Percentiles rank a stretch among this genome's conserved stretches.
These are phyloP conservation scores for Sporothrix schenckii DNA, from an alignment of 2,329 filamentous ascomycete species.

Conservation along the genomic window DNA sequence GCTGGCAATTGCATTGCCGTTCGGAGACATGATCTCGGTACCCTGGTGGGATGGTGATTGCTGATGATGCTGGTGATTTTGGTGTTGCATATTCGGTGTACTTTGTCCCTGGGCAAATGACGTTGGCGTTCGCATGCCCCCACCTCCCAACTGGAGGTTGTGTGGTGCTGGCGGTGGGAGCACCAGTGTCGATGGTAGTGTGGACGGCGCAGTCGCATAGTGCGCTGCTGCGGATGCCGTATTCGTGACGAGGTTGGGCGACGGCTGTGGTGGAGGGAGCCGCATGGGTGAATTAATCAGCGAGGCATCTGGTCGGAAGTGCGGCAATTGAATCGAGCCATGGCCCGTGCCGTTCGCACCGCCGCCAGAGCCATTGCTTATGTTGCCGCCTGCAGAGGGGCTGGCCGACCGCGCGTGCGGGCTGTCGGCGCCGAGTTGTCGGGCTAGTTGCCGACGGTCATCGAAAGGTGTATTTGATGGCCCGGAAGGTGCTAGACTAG, in stretches of 20 bases:
- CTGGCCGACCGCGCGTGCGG: conserved; percentile 31
- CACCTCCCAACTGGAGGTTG: neutral
- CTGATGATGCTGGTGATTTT: neutral
- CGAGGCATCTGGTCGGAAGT: conserved; percentile 31
- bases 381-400: conserved; percentile 28
- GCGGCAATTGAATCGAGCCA: conserved; percentile 33
- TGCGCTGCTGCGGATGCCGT: neutral
- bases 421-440: conserved; percentile 26
- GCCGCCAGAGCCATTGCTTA: neutral
- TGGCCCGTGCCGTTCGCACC: conserved; percentile 26
- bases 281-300: conserved; percentile 30
- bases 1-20: neutral
- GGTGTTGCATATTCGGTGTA: neutral
- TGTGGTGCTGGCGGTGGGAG: conserved; percentile 22
- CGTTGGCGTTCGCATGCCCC: neutral
- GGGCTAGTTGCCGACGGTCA: conserved; percentile 31
- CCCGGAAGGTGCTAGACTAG: conserved; percentile 33
- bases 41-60: conserved; percentile 16
- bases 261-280: conserved; percentile 33
- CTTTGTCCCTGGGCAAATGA: neutral
- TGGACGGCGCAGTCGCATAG: conserved; percentile 7
- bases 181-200: conserved; percentile 16
- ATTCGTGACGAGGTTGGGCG: conserved; percentile 26
- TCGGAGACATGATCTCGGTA: neutral
- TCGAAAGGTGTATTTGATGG: conserved; percentile 34